These are phyloP conservation scores for Heliamphora exappendiculata DNA, from an alignment of 148 eudicot genomes.

Conservation along the genomic window DNA sequence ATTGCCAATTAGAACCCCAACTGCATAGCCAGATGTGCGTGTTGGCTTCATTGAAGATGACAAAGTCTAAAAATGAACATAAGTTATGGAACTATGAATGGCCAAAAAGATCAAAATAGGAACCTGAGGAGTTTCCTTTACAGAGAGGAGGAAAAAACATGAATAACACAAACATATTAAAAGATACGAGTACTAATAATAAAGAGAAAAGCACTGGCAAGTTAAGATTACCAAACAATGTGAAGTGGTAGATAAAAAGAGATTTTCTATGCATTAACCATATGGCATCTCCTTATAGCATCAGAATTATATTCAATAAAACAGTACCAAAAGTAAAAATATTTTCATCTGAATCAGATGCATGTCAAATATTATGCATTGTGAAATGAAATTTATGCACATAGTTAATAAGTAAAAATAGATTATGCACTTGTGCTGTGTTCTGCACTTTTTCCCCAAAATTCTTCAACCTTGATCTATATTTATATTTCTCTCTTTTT, in stretches of 20 bases:
- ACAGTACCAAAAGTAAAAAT: background rate
- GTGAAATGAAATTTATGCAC: background rate
- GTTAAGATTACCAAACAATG: background rate
- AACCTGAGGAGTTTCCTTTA: background rate
- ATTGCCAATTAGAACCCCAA: slow-evolving; percentile 60
- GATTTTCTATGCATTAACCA: background rate
- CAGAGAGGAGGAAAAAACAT: background rate
- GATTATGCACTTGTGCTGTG: background rate
- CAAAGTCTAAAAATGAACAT: slow-evolving; percentile 33
- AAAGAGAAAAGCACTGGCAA: background rate
- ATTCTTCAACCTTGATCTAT: background rate
- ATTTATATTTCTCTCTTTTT: background rate
- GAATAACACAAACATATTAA: background rate
- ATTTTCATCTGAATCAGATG: background rate
- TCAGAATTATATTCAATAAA: background rate
- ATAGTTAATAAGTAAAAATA: background rate
- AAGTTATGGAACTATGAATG: background rate
- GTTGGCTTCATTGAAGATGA: slow-evolving; percentile 49
- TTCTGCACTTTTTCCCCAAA: background rate
- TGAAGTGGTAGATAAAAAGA: background rate
- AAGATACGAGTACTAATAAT: background rate
- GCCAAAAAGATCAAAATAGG: background rate
- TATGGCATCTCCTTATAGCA: background rate
- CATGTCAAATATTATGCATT: background rate
- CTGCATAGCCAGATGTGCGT: slow-evolving; percentile 42